Evolutionary conservation across 2,329 filamentous ascomycete species (phyloP).

Genomic region (Beauveria rudraprayagi): DNA sequence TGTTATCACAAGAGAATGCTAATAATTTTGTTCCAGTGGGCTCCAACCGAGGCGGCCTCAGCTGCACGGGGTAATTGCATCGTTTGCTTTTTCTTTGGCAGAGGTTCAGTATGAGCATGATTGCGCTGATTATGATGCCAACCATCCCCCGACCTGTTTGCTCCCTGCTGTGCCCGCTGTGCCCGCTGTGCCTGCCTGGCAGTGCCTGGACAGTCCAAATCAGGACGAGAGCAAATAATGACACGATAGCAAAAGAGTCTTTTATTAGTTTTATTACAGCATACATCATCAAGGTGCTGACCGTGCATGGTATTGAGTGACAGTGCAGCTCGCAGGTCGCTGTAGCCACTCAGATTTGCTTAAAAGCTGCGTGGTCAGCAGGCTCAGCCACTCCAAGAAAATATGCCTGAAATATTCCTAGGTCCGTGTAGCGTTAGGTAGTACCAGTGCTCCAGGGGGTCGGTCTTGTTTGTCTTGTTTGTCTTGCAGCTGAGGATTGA

Average conservation of each 20-base stretch:
- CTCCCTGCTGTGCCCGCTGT: neutral
- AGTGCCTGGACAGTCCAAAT: too few species aligned
- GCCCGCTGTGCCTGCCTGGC: too few species aligned
- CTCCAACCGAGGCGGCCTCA: too few species aligned
- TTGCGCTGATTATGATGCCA: neutral
- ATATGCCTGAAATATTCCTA: neutral
- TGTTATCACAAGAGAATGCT: too few species aligned
- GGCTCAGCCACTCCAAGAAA: neutral
- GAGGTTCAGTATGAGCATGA: neutral
- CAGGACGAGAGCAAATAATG: neutral
- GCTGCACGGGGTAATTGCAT: too few species aligned
- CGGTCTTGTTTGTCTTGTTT: too few species aligned
- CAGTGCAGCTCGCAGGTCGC: neutral
- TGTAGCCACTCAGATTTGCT: neutral
- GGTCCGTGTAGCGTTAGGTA: too few species aligned
- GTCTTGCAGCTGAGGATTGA: neutral
- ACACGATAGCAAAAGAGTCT: neutral
- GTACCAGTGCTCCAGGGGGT: too few species aligned
- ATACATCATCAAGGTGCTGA: neutral
- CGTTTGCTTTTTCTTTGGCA: too few species aligned
- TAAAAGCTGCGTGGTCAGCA: neutral
- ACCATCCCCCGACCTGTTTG: neutral
- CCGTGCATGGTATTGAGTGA: neutral
- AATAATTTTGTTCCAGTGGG: too few species aligned
- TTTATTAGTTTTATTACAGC: neutral